Evolutionary conservation across 495 filamentous ascomycete genomes (phyloP).

Genomic region (Trypethelium eluteriae): DNA sequence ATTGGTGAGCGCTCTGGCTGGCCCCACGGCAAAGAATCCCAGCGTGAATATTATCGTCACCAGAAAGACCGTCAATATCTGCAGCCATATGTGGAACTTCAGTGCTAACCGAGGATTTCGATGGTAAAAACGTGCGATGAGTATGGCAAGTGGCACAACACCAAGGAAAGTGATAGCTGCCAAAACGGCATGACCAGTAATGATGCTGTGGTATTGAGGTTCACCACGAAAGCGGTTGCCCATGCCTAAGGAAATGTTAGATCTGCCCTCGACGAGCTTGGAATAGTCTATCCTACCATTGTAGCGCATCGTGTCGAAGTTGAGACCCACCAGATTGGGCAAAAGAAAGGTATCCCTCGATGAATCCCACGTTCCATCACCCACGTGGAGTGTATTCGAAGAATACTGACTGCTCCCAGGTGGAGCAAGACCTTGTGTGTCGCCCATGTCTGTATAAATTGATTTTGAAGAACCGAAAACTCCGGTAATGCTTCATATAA

Average conservation of each 20-base stretch:
- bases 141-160: conserved; percentile 68
- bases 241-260: conserved; percentile 57
- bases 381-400: conserved; percentile 75
- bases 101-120: conserved; percentile 58
- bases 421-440: conserved; percentile 41
- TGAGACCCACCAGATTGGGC: conserved; percentile 76
- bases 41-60: conserved; percentile 66
- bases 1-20: conserved; percentile 71
- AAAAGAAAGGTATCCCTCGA: conserved; percentile 77
- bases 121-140: conserved; percentile 68
- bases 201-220: conserved; percentile 66
- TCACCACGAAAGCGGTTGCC: conserved; percentile 76
- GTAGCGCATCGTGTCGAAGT: conserved; percentile 91
- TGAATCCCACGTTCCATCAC: conserved; percentile 88
- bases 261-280: conserved; percentile 1
- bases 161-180: conserved; percentile 82
- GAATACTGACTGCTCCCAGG: conserved; percentile 75
- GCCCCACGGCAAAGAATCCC: conserved; percentile 73
- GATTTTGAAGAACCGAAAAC: not conserved
- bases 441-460: not conserved
- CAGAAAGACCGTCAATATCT: conserved; percentile 68
- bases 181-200: conserved; percentile 76
- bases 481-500: not conserved
- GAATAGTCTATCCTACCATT: conserved; percentile 57
- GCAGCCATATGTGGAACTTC: conserved; percentile 75